Conservation (phyloP, 352 stramenopile species). For the Pythium brachiatum region DNA sequence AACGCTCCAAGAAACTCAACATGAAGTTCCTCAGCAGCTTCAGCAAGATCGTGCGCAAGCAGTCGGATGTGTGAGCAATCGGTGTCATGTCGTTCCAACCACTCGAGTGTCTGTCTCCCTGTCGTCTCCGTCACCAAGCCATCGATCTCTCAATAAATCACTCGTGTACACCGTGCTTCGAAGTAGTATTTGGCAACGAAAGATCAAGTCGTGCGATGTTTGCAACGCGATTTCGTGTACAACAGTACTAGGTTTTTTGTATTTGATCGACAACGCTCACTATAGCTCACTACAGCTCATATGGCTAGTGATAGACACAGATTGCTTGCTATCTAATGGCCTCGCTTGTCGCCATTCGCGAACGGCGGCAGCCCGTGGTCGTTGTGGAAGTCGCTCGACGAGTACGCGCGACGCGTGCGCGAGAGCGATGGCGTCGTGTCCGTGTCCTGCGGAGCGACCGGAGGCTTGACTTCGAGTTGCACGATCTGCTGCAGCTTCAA, state of each 20-base stretch:
- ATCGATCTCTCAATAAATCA: neutral
- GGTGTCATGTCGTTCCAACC: constrained; percentile 5
- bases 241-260: too few species aligned
- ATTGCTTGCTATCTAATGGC: neutral
- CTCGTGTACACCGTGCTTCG: too few species aligned
- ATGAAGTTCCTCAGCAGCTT: constrained; percentile 69
- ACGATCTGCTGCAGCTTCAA: constrained; percentile 33
- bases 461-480: constrained; percentile 19
- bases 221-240: too few species aligned
- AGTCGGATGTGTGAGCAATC: constrained; percentile 23
- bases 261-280: neutral
- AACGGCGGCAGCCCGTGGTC: constrained; percentile 26
- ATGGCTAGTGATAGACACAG: too few species aligned
- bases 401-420: constrained; percentile 24
- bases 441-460: neutral
- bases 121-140: neutral
- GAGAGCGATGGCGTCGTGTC: constrained; percentile 11
- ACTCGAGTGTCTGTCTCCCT: neutral
- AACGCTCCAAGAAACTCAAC: constrained; percentile 70
- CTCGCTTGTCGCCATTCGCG: constrained; percentile 18
- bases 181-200: too few species aligned
- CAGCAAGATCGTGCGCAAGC: constrained; percentile 31
- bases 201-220: too few species aligned
- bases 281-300: neutral
- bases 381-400: constrained; percentile 28